Evolutionary conservation across 257 asterid species (phyloP).

Genomic region (Solanum chiquidenum): DNA sequence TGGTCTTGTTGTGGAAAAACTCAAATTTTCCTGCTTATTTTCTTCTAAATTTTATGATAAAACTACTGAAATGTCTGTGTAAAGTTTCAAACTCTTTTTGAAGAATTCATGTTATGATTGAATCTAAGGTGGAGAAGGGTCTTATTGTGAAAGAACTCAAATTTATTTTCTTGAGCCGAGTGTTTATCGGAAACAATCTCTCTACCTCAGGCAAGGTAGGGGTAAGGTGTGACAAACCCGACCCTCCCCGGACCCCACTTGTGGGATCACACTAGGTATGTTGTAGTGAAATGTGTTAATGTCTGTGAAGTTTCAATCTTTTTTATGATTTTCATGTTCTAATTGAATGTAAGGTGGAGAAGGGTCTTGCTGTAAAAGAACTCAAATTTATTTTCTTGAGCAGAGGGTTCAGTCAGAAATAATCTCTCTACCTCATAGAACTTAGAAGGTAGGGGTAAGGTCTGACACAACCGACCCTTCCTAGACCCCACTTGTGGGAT

Average conservation of each 20-base stretch:
- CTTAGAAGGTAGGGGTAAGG: not conserved
- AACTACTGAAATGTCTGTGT: not conserved
- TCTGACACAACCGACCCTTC: not conserved
- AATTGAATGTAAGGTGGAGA: not conserved
- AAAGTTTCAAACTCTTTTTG: not conserved
- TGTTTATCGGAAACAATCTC: not conserved
- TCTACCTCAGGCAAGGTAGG: not conserved
- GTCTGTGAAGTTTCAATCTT: not conserved
- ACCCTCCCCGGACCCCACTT: not conserved
- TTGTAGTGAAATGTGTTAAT: not conserved
- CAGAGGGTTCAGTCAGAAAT: not conserved
- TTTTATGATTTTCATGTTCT: not conserved
- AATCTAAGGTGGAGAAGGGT: not conserved
- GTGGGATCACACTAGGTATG: not conserved
- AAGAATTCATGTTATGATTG: not conserved
- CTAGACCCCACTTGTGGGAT: not conserved
- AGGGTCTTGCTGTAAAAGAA: not conserved
- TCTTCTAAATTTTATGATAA: not conserved
- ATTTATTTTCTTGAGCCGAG: not conserved
- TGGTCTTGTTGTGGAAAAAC: not conserved
- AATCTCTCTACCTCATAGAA: not conserved
- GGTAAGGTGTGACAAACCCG: not conserved
- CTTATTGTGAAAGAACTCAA: not conserved
- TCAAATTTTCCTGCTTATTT: not conserved
- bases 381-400: not conserved